phyloP scores from a whole-genome alignment of 768 basidiomycete species.

The Hortiboletus campestris region DNA sequence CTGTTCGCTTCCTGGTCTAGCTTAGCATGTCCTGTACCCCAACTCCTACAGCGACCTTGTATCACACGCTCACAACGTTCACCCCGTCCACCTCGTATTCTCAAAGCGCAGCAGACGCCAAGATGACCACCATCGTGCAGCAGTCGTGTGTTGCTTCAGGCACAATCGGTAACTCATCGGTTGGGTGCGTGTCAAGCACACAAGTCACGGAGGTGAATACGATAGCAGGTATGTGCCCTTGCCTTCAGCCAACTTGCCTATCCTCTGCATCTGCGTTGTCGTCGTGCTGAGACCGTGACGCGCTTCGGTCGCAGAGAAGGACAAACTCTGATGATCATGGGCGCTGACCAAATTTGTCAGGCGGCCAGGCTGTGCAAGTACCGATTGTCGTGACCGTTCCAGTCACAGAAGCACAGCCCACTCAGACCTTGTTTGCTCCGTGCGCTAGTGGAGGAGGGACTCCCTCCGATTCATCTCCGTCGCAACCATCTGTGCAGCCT shows the following conservation, averaged over 20 bases:
- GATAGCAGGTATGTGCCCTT: conserved; percentile 33
- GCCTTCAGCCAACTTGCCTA: not conserved
- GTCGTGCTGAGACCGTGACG: conserved; percentile 17
- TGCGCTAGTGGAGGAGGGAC: conserved; percentile 30
- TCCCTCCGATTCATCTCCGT: conserved; percentile 2
- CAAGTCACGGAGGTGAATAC: conserved; percentile 33
- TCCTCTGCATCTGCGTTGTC: not conserved
- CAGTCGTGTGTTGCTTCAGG: conserved; percentile 34
- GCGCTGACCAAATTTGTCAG: conserved; percentile 22
- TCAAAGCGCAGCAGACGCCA: conserved; percentile 32
- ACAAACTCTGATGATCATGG: not conserved
- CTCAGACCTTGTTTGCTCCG: conserved; percentile 43
- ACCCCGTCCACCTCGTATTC: conserved; percentile 37
- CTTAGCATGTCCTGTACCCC: conserved; percentile 39
- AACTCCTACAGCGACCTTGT: conserved; percentile 44
- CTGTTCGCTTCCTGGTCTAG: not conserved
- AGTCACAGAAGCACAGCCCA: conserved; percentile 29
- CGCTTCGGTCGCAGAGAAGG: conserved; percentile 1
- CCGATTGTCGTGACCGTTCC: conserved; percentile 40
- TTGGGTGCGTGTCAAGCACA: conserved; percentile 30
- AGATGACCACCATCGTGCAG: conserved; percentile 34
- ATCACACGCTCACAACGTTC: conserved; percentile 36
- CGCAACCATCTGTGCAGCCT: conserved; percentile 5
- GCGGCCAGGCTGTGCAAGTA: conserved; percentile 36
- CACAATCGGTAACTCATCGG: conserved; percentile 21